Conservation (phyloP, 2,329 filamentous ascomycete species). For the Ophiostoma piceae region DNA sequence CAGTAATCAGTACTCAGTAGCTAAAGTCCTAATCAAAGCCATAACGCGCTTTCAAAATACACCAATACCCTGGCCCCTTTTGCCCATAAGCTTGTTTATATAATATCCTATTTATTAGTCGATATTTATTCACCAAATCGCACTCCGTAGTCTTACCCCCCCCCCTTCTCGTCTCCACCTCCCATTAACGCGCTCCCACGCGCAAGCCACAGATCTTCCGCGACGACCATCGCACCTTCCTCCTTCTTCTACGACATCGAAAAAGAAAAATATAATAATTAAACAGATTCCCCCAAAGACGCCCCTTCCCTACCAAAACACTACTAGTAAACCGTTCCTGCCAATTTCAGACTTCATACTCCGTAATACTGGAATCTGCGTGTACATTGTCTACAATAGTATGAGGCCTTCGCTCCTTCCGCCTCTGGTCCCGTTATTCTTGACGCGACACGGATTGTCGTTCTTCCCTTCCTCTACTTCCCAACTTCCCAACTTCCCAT, state of each 20-base stretch:
- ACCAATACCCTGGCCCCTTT: slow-evolving; percentile 9
- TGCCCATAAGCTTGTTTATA: neutral
- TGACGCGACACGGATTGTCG: slow-evolving; percentile 25
- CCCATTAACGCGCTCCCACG: slow-evolving; percentile 16
- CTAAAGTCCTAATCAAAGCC: neutral
- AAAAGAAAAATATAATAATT: slow-evolving; percentile 9
- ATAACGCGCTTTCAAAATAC: neutral
- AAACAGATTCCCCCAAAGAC: slow-evolving; percentile 7
- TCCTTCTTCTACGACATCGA: slow-evolving; percentile 10
- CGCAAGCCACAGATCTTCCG: slow-evolving; percentile 12
- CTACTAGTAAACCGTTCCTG: neutral
- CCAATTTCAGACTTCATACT: slow-evolving; percentile 18
- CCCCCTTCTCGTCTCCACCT: neutral
- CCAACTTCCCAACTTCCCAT: neutral
- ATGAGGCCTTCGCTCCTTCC: slow-evolving; percentile 23
- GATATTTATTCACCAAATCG: neutral
- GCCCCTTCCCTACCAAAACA: slow-evolving; percentile 16
- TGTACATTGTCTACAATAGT: slow-evolving; percentile 9
- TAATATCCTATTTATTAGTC: slow-evolving; percentile 2
- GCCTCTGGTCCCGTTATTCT: slow-evolving; percentile 24
- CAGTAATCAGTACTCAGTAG: neutral
- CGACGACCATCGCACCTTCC: slow-evolving; percentile 10
- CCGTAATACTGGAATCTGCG: slow-evolving; percentile 11
- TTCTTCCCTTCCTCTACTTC: slow-evolving; percentile 23
- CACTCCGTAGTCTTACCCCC: neutral